These are phyloP conservation scores for Phanerochaete carnosa DNA, from an alignment of 768 basidiomycete species.

Conservation along the genomic window DNA sequence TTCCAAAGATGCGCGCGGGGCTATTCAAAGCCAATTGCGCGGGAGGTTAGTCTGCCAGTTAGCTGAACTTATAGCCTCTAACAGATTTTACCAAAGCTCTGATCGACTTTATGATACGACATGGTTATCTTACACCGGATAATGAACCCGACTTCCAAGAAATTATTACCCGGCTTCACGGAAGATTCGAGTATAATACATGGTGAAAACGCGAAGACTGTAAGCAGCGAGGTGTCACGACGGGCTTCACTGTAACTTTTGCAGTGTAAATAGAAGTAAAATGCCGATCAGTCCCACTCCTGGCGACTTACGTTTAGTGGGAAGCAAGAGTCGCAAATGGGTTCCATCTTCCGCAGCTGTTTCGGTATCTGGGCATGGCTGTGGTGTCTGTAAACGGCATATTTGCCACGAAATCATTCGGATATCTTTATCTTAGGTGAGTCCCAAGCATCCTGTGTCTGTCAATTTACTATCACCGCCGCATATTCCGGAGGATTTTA, in stretches of 20 bases:
- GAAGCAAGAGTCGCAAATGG: too few species aligned
- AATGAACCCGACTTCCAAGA: conserved; percentile 82
- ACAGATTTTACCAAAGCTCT: conserved; percentile 50
- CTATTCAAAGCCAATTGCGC: conserved; percentile 95
- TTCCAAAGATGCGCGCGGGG: conserved; percentile 59
- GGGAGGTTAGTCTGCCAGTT: conserved; percentile 47
- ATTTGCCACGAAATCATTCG: too few species aligned
- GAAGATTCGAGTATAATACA: conserved; percentile 57
- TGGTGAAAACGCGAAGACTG: conserved; percentile 12
- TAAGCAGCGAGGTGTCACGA: neutral
- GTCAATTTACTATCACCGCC: too few species aligned
- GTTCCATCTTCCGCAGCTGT: too few species aligned
- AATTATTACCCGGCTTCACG: conserved; percentile 72
- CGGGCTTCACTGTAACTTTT: neutral
- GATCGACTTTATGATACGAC: conserved; percentile 85
- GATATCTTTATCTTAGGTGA: too few species aligned
- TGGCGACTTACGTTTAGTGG: too few species aligned
- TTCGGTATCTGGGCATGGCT: too few species aligned
- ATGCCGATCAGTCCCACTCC: too few species aligned
- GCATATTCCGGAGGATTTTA: too few species aligned
- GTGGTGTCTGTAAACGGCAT: too few species aligned
- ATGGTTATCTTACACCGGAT: conserved; percentile 83
- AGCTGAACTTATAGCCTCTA: neutral
- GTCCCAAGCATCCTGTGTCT: too few species aligned
- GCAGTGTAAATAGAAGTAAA: neutral